Evolutionary conservation across 2,329 filamentous ascomycete species (phyloP).

Genomic region (Exophiala xenobiotica): DNA sequence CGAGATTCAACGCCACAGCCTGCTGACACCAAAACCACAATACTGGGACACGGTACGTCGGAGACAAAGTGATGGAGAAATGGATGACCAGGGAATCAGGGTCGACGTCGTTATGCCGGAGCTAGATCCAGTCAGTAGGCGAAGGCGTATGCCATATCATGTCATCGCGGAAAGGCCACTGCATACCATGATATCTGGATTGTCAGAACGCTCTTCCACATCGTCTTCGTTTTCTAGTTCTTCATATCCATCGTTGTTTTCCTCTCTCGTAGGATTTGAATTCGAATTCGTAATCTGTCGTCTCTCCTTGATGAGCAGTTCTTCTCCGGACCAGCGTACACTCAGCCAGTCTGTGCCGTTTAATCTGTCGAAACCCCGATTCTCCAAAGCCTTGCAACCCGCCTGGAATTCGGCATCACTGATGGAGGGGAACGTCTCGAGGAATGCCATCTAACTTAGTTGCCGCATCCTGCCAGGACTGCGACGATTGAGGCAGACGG

Average conservation of each 20-base stretch:
- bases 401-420: slow-evolving; percentile 62
- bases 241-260: not conserved
- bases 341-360: slow-evolving; percentile 26
- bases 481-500: not conserved
- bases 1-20: slow-evolving; percentile 60
- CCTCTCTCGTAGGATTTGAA: slow-evolving; percentile 12
- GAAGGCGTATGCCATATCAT: too few species aligned
- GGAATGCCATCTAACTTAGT: slow-evolving; percentile 10
- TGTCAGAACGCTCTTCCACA: not conserved
- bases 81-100: slow-evolving; percentile 24
- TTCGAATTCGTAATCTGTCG: slow-evolving; percentile 14
- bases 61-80: slow-evolving; percentile 63
- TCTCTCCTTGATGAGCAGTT: slow-evolving; percentile 22
- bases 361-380: slow-evolving; percentile 30
- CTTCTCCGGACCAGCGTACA: slow-evolving; percentile 22
- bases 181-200: slow-evolving; percentile 1
- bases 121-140: not conserved
- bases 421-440: slow-evolving; percentile 59
- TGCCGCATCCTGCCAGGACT: not conserved
- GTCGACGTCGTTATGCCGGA: not conserved
- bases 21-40: slow-evolving; percentile 71
- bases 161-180: too few species aligned
- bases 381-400: slow-evolving; percentile 60
- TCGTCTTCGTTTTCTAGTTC: slow-evolving; percentile 3
- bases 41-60: slow-evolving; percentile 71